Conservation (phyloP, 1,284 basidiomycete genomes). For the Marasmius fiardii region DNA sequence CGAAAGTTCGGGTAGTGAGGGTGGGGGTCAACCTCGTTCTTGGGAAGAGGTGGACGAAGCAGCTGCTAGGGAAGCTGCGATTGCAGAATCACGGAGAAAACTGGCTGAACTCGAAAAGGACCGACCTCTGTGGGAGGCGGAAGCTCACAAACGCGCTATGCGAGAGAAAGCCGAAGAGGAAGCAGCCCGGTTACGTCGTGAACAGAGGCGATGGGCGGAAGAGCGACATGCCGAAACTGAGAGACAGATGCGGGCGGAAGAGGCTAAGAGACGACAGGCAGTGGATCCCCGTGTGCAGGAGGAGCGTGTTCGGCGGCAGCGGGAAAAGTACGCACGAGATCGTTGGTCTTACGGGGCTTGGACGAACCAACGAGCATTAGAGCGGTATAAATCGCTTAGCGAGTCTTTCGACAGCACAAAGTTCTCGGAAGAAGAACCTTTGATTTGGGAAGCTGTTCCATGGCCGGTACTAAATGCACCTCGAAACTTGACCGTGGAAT, state of each 20-base stretch:
- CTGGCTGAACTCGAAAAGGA: constrained; percentile 67
- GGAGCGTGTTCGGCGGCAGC: constrained; percentile 31
- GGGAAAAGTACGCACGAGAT: constrained; percentile 38
- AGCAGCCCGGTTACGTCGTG: constrained; percentile 29
- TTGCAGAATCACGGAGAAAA: constrained; percentile 65
- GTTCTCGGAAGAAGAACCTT: constrained; percentile 46
- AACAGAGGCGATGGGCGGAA: constrained; percentile 33
- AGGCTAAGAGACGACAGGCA: constrained; percentile 26
- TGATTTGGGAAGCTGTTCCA: constrained; percentile 59
- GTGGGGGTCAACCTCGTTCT: no score
- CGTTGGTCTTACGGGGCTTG: constrained; percentile 56
- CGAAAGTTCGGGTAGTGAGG: constrained; percentile 7
- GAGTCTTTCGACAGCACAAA: constrained; percentile 62
- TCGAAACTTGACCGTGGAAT: constrained; percentile 47
- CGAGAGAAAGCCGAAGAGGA: constrained; percentile 45
- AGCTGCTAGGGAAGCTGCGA: constrained; percentile 37
- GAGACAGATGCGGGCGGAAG: constrained; percentile 17
- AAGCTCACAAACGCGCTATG: constrained; percentile 41
- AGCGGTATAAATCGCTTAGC: constrained; percentile 55
- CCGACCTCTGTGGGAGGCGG: constrained; percentile 56
- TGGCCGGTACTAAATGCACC: constrained; percentile 67
- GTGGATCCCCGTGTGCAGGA: constrained; percentile 24
- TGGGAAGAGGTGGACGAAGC: constrained; percentile 28
- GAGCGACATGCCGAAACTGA: constrained; percentile 26
- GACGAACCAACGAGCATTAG: constrained; percentile 58